Conservation (phyloP, 768 basidiomycete genomes). For the Xerocomus spinulosus region DNA sequence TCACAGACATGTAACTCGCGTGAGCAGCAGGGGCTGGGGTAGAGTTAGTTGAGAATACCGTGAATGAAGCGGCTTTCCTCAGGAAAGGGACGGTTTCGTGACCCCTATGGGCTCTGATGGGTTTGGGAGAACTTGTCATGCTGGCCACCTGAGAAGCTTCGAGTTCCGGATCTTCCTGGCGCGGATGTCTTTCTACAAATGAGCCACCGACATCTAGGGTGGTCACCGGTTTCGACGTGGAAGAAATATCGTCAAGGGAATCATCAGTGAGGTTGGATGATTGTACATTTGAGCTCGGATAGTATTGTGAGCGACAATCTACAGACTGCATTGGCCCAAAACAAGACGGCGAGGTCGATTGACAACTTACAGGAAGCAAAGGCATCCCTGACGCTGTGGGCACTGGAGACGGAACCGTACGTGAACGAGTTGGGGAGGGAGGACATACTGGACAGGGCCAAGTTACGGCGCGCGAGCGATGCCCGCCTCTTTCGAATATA, state of each 20-base stretch:
- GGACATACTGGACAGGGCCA: slow-evolving; percentile 30
- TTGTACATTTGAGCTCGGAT: slow-evolving; percentile 57
- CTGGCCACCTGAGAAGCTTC: slow-evolving; percentile 21
- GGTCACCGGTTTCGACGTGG: slow-evolving; percentile 3
- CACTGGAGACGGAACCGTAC: slow-evolving; percentile 47
- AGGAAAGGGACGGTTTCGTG: slow-evolving; percentile 39
- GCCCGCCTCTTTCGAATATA: neutral
- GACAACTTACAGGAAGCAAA: slow-evolving; percentile 53
- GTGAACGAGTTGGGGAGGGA: slow-evolving; percentile 43
- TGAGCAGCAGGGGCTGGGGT: neutral
- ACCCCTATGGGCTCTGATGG: neutral
- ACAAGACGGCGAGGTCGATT: slow-evolving; percentile 9
- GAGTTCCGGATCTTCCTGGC: neutral
- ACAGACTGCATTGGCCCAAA: slow-evolving; percentile 6
- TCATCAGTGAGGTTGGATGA: slow-evolving; percentile 40
- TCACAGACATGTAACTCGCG: neutral
- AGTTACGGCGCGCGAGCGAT: neutral
- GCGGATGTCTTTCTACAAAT: slow-evolving; percentile 7
- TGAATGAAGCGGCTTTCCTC: slow-evolving; percentile 35
- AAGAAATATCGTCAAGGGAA: slow-evolving; percentile 33
- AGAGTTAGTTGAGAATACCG: slow-evolving; percentile 13
- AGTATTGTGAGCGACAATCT: slow-evolving; percentile 70
- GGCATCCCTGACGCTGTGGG: slow-evolving; percentile 48
- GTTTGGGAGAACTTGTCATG: slow-evolving; percentile 1
- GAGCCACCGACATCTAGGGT: neutral